Evolutionary conservation across 1,139 yeast genomes (phyloP).

Genomic region (Taphrina pruni): DNA sequence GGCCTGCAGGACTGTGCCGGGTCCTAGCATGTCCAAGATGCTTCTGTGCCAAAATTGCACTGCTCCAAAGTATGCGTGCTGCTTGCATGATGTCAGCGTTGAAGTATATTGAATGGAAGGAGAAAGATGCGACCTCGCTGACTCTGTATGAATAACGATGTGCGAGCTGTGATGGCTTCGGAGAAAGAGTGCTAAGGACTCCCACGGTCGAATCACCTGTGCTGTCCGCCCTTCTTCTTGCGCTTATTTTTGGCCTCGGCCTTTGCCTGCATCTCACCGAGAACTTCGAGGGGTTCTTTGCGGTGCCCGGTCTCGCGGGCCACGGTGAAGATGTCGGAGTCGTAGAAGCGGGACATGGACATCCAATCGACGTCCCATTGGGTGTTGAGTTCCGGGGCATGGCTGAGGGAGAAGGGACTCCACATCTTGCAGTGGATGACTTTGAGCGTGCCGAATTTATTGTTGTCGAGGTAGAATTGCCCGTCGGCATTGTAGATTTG

Average conservation of each 20-base stretch:
- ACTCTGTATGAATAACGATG: background rate
- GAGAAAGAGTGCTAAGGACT: background rate
- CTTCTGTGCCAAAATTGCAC: too few relatives aligned
- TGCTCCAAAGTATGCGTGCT: too few relatives aligned
- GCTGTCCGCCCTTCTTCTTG: background rate
- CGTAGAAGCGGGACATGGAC: constrained; percentile 24
- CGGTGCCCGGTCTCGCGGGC: constrained; percentile 14
- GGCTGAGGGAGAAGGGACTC: constrained; percentile 16
- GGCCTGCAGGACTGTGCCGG: too few relatives aligned
- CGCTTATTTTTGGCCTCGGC: background rate
- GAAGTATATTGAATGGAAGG: background rate
- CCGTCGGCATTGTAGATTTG: constrained; percentile 24
- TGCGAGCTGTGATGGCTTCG: background rate
- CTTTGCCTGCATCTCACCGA: background rate
- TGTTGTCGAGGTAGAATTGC: constrained; percentile 12
- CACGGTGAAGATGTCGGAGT: background rate
- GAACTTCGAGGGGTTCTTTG: constrained; percentile 14
- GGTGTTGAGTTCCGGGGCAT: background rate
- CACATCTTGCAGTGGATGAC: constrained; percentile 30
- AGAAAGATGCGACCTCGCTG: background rate
- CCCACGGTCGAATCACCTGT: background rate
- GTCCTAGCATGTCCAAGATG: too few relatives aligned
- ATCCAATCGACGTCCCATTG: constrained; percentile 32
- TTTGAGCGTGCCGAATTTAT: background rate
- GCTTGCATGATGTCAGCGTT: too few relatives aligned